phyloP scores from a whole-genome alignment of 2,329 filamentous ascomycete species.

The Tolypocladium nubicola region DNA sequence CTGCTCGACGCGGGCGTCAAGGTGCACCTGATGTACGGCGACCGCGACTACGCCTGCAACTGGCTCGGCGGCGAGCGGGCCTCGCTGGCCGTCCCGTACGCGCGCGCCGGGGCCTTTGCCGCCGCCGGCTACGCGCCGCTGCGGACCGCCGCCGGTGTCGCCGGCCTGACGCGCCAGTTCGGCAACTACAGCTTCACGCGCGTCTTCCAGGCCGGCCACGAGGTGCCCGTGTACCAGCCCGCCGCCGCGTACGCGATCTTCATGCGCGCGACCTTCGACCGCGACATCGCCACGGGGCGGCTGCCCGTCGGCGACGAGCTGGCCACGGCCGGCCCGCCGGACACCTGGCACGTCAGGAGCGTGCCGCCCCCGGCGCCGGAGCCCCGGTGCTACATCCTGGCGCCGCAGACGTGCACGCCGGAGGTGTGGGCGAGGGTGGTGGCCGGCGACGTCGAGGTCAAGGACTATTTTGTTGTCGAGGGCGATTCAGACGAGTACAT shows the following conservation, averaged over 20 bases:
- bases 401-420: conserved; percentile 42
- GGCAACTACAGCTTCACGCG: conserved; percentile 61
- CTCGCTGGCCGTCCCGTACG: conserved; percentile 50
- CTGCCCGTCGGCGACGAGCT: conserved; percentile 38
- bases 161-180: conserved; percentile 61
- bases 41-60: conserved; percentile 50
- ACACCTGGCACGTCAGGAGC: conserved; percentile 50
- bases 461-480: conserved; percentile 19
- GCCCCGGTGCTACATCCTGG: conserved; percentile 49
- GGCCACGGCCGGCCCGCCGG: conserved; percentile 37
- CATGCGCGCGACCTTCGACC: conserved; percentile 44
- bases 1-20: conserved; percentile 53
- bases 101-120: conserved; percentile 33
- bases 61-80: conserved; percentile 62
- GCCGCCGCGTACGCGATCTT: conserved; percentile 46
- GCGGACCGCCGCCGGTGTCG: conserved; percentile 50
- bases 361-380: conserved; percentile 34
- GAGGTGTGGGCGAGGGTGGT: conserved; percentile 41
- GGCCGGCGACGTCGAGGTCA: conserved; percentile 39
- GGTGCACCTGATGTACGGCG: conserved; percentile 61
- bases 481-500: background rate
- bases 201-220: conserved; percentile 55
- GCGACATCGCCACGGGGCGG: conserved; percentile 43
- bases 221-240: conserved; percentile 49
- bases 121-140: conserved; percentile 61